phyloP scores from a whole-genome alignment of 331 rosid species.

The Telfairia occidentalis region DNA sequence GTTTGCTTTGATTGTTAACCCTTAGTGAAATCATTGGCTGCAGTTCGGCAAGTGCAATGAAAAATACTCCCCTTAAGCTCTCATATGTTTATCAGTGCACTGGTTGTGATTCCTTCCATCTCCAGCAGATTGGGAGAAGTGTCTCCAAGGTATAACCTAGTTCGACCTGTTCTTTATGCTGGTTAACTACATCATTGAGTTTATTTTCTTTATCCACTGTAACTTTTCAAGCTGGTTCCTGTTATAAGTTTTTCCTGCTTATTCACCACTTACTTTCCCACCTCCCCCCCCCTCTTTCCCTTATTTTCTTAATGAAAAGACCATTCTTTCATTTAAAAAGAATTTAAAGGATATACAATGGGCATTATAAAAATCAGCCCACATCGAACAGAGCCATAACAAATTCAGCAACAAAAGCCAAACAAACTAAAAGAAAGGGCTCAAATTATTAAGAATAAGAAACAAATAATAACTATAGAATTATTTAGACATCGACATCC shows the following conservation, averaged over 20 bases:
- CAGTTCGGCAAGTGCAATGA: slow-evolving; percentile 96
- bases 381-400: too few species aligned
- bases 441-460: too few species aligned
- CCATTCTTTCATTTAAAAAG: too few species aligned
- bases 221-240: neutral
- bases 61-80: slow-evolving; percentile 88
- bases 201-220: neutral
- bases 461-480: too few species aligned
- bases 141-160: slow-evolving; percentile 52
- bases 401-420: too few species aligned
- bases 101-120: slow-evolving; percentile 96
- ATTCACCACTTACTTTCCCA: neutral
- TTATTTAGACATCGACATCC: too few species aligned
- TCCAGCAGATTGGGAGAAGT: slow-evolving; percentile 81
- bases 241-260: neutral
- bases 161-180: neutral
- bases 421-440: too few species aligned
- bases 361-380: too few species aligned
- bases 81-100: slow-evolving; percentile 93
- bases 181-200: neutral
- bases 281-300: neutral
- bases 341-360: too few species aligned
- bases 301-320: too few species aligned
- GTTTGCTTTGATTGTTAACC: neutral
- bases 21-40: slow-evolving; percentile 24